Evolutionary conservation across 1,139 yeast species (phyloP).

Genomic region (Geotrichum phurueaensis): DNA sequence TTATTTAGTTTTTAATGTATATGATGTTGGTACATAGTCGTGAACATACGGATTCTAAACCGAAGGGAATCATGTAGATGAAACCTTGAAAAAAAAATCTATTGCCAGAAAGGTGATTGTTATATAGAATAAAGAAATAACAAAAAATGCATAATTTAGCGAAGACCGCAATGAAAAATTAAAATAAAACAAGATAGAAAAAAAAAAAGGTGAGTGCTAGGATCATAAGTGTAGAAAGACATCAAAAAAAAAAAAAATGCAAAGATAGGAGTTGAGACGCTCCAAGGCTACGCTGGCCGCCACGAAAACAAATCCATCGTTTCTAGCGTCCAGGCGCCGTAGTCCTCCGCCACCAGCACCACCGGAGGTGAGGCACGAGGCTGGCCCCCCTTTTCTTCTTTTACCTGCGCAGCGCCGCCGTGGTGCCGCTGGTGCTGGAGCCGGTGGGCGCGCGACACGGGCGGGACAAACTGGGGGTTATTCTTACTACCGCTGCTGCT

Average conservation of each 20-base stretch:
- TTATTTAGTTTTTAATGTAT: background rate
- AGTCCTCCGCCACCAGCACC: background rate
- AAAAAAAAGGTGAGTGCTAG: too few species aligned
- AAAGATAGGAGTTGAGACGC: background rate
- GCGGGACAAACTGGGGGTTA: background rate
- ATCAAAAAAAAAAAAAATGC: background rate
- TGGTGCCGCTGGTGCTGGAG: background rate
- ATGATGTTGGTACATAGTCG: background rate
- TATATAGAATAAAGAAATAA: too few species aligned
- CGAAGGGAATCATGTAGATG: background rate
- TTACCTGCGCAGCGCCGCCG: too few species aligned
- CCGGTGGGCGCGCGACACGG: background rate
- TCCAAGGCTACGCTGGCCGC: background rate
- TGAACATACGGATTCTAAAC: background rate
- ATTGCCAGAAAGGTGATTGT: too few species aligned
- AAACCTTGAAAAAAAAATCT: too few species aligned
- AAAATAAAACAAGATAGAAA: background rate
- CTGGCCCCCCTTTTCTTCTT: background rate
- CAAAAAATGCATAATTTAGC: background rate
- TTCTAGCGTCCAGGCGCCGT: slow-evolving; percentile 21
- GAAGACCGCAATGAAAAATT: background rate
- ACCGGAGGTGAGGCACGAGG: background rate
- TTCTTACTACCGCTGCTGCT: background rate
- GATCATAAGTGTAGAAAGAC: background rate
- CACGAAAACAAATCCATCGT: slow-evolving; percentile 20